Conservation (phyloP, 1,284 basidiomycete species). For the Thelephora terrestris region DNA sequence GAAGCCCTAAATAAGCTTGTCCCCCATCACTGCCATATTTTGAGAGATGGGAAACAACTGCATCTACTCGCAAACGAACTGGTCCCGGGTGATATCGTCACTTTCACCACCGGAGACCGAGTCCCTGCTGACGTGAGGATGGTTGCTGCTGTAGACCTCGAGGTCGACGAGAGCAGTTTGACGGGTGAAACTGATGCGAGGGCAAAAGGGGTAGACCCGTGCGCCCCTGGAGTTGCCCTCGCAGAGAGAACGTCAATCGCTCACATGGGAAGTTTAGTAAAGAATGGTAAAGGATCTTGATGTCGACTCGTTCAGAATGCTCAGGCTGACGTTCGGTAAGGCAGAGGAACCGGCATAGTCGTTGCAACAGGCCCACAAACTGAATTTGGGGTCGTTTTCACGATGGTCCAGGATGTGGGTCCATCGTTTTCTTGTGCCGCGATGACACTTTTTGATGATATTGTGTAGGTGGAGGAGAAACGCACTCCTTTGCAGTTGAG, state of each 20-base stretch:
- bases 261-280: conserved; percentile 96
- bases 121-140: conserved; percentile 91
- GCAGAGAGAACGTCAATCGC: conserved; percentile 86
- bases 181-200: conserved; percentile 89
- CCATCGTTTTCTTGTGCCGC: neutral
- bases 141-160: conserved; percentile 69
- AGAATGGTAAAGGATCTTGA: conserved; percentile 50
- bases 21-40: conserved; percentile 89
- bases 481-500: conserved; percentile 88
- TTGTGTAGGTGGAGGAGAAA: conserved; percentile 73
- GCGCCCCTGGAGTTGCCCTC: conserved; percentile 43
- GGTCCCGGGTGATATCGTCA: conserved; percentile 90
- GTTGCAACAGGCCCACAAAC: conserved; percentile 85
- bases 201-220: conserved; percentile 56
- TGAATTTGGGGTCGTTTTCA: conserved; percentile 95
- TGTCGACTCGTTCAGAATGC: neutral
- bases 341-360: conserved; percentile 80
- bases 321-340: conserved; percentile 24
- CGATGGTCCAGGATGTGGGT: conserved; percentile 94
- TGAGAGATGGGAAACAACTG: conserved; percentile 66
- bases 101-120: conserved; percentile 87
- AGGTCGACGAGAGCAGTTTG: conserved; percentile 91
- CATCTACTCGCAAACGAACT: conserved; percentile 89
- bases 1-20: conserved; percentile 95
- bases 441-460: neutral